Base-by-base conservation (phyloP, 2,329 filamentous ascomycete genomes). In the Apiospora aurea region DNA sequence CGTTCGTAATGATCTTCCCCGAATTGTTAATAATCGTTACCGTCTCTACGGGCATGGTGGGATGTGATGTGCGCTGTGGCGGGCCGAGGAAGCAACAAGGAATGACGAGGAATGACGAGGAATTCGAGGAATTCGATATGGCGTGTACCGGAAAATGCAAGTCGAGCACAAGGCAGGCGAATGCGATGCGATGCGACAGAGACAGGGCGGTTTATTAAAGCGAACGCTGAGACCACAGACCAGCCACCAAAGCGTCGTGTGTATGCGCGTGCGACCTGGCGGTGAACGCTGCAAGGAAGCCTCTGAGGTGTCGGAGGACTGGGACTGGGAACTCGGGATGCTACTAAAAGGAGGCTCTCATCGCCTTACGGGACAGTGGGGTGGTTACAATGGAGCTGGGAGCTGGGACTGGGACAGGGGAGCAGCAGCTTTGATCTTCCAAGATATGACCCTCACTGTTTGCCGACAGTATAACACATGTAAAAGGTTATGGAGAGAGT, bases 11-110 rank as follows among this genome's bases (percentile, higher is more conserved):
- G 69, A 97, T 91, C 84, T 97, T 97, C 78, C 94, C 94, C 72
- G 94, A 96, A 78, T 88, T 95, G 85, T 97, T 96, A 83, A 97
- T 92, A 78, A 97, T 93, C 76, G 94, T 95, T 76, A 97, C 91
- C 69, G 94, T 96, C 83, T 97, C 92, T 46, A 72, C 71, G 18
- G 72, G 70, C 72, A 73, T 74, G 88, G 86, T 73, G 68, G n/a
- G 29, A 8, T 61, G 53, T 14, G 66, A 26, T 47, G 4, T 67
- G 53, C 53, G 53, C 53, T 38, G 26, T 38, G 47, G 21, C 18
- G 7, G 29, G 29, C 18, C 29, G 29, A 41, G 53, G 29, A 38
- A 34, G 10, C 21, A 49, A 24, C 10, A 24, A 24, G 21, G 5
- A 38, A 38, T 13, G 29, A 38, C 16, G 26, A 24, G 21, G 5